Percentiles rank a stretch among this genome's conserved stretches.
Conservation (phyloP, 164 flowering plant genomes). For the Kalanchoe fedtschenkoi region DNA sequence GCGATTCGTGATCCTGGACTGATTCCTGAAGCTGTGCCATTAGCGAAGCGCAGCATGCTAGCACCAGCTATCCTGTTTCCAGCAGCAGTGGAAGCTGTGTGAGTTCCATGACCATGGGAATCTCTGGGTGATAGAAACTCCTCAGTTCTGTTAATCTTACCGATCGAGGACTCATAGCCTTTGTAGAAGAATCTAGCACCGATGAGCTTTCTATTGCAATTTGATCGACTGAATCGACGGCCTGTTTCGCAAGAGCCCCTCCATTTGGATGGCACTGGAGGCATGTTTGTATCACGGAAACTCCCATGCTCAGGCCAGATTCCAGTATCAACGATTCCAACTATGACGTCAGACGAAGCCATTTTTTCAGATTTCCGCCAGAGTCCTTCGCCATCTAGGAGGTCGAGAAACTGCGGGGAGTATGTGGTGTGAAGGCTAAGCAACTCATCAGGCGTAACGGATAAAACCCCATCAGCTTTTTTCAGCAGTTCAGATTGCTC, state of each 20-base stretch:
- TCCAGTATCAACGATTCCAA: constrained; percentile 74
- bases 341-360: constrained; percentile 41
- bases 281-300: constrained; percentile 33
- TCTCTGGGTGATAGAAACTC: constrained; percentile 53
- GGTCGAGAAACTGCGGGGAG: constrained; percentile 64
- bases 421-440: constrained; percentile 60
- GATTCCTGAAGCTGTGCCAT: constrained; percentile 62
- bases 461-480: constrained; percentile 41
- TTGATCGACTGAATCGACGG: constrained; percentile 26
- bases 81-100: constrained; percentile 73
- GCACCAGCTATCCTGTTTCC: constrained; percentile 44
- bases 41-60: constrained; percentile 44
- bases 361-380: constrained; percentile 25
- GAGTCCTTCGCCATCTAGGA: constrained; percentile 40
- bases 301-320: constrained; percentile 74
- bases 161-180: constrained; percentile 37
- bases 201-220: constrained; percentile 51
- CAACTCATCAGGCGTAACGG: constrained; percentile 41
- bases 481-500: constrained; percentile 27
- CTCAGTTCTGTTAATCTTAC: constrained; percentile 31
- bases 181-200: constrained; percentile 47
- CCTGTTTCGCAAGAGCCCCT: constrained; percentile 55
- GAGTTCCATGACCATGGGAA: constrained; percentile 68
- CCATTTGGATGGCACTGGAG: constrained; percentile 53
- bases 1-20: constrained; percentile 51